phyloP scores from a whole-genome alignment of 2,329 filamentous ascomycete genomes.

The Didymella glomerata region DNA sequence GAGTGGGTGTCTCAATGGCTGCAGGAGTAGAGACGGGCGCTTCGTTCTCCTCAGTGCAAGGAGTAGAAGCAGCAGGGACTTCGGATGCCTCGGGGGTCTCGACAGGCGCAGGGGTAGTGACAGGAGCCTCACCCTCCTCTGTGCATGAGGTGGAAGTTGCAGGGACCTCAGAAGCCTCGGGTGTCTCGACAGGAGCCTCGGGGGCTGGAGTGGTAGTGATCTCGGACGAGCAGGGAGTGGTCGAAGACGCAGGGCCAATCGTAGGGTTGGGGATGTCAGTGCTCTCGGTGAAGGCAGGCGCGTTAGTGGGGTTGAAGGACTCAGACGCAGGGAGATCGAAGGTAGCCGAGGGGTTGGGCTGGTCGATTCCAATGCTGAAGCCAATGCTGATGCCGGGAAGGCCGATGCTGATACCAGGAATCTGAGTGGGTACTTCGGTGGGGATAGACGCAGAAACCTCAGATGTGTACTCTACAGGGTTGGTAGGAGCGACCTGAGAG shows the following conservation, averaged over 20 bases:
- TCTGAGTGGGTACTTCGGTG: constrained; percentile 15
- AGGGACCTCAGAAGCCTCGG: constrained; percentile 2
- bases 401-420: constrained; percentile 3
- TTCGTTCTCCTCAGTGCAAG: too few relatives aligned
- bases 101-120: neutral
- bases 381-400: neutral
- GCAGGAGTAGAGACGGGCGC: neutral
- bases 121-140: neutral
- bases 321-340: constrained; percentile 25
- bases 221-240: constrained; percentile 23
- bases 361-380: constrained; percentile 19
- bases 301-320: constrained; percentile 27
- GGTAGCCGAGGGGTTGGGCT: constrained; percentile 27
- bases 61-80: too few relatives aligned
- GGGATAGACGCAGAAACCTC: constrained; percentile 6
- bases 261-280: constrained; percentile 23
- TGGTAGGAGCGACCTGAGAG: constrained; percentile 4
- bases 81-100: neutral
- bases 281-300: constrained; percentile 31
- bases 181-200: constrained; percentile 6
- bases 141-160: neutral
- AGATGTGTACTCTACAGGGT: constrained; percentile 2
- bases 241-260: constrained; percentile 26
- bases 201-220: constrained; percentile 14
- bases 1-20: neutral